These are phyloP conservation scores for Panaeolus cyanescens DNA, from an alignment of 768 basidiomycete species.

Conservation along the genomic window DNA sequence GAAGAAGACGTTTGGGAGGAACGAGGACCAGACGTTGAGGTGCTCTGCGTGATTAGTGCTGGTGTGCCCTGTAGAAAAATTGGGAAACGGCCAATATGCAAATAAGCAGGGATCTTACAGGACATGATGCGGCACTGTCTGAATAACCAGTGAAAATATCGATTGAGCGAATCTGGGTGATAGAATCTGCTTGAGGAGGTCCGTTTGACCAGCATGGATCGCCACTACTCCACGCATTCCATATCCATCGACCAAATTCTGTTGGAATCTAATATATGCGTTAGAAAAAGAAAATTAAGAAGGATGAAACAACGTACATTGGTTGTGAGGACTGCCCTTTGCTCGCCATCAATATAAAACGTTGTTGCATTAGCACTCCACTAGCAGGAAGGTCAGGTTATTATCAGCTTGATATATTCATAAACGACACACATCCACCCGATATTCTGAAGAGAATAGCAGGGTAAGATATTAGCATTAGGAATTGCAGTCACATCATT, in stretches of 20 bases:
- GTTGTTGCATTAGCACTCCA: conserved; percentile 29
- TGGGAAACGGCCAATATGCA: too few relatives aligned
- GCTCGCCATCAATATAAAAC: conserved; percentile 34
- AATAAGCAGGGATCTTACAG: too few relatives aligned
- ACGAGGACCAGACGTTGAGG: too few relatives aligned
- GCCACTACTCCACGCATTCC: conserved; percentile 36
- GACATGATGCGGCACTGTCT: conserved; percentile 13
- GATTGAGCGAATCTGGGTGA: conserved; percentile 34
- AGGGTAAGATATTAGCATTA: not conserved
- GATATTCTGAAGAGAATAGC: not conserved
- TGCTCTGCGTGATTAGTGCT: too few relatives aligned
- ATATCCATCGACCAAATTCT: conserved; percentile 28
- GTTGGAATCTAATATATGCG: conserved; percentile 25
- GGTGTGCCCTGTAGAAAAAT: too few relatives aligned
- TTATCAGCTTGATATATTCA: too few relatives aligned
- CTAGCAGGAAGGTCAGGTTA: conserved; percentile 12
- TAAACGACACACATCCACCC: not conserved
- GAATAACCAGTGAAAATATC: conserved; percentile 34
- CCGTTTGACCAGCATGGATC: conserved; percentile 34
- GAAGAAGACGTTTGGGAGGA: too few relatives aligned
- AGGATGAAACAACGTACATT: conserved; percentile 22
- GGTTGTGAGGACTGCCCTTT: conserved; percentile 25
- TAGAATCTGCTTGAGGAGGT: conserved; percentile 30
- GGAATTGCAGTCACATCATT: not conserved
- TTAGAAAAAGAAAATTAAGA: not conserved